Conservation (phyloP, 805 yeast species). For the Lipomyces orientalis region DNA sequence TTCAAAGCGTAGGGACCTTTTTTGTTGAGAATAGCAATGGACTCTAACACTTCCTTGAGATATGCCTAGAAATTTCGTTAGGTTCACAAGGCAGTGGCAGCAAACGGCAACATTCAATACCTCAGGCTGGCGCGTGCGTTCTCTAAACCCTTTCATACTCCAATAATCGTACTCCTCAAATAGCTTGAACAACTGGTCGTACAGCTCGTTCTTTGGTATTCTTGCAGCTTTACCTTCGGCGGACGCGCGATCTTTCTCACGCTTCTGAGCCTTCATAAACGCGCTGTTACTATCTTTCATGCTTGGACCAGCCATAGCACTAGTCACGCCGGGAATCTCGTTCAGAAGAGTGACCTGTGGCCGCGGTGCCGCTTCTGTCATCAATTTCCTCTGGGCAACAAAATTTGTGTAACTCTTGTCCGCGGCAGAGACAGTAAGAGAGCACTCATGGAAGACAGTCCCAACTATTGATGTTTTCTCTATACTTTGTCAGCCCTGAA, state of each 20-base stretch:
- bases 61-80: constrained; percentile 52
- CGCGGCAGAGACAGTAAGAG: constrained; percentile 54
- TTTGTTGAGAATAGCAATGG: constrained; percentile 85
- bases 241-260: constrained; percentile 44
- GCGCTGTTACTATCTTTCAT: constrained; percentile 71
- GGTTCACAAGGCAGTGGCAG: neutral
- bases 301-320: constrained; percentile 85
- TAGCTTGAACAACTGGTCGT: constrained; percentile 84
- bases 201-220: constrained; percentile 88
- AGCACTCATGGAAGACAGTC: constrained; percentile 90
- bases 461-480: constrained; percentile 83
- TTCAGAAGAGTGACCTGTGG: constrained; percentile 73
- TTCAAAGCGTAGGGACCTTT: constrained; percentile 96
- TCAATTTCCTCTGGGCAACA: constrained; percentile 61
- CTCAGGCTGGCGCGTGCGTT: constrained; percentile 95
- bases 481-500: constrained; percentile 5
- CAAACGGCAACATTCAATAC: constrained; percentile 25
- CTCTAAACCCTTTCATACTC: constrained; percentile 92
- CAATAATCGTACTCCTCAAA: constrained; percentile 97
- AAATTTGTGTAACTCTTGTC: constrained; percentile 74
- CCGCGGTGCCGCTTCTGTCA: constrained; percentile 51
- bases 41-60: constrained; percentile 86
- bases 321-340: constrained; percentile 85
- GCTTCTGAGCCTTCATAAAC: constrained; percentile 57
- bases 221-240: constrained; percentile 88